phyloP scores from a whole-genome alignment of 2,329 filamentous ascomycete genomes.

The Sporothrix brunneoviolacea region DNA sequence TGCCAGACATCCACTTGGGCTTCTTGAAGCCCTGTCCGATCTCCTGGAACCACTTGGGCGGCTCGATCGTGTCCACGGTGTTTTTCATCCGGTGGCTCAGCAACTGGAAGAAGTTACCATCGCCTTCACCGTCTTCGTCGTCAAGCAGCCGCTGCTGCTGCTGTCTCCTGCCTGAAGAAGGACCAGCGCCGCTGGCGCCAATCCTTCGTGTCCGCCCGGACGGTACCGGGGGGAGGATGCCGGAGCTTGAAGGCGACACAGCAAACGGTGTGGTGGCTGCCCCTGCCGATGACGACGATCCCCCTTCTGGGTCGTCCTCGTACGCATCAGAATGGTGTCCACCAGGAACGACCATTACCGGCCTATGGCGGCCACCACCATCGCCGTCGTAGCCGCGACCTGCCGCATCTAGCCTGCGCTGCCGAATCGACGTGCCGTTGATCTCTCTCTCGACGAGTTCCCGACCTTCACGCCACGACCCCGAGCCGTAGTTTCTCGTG shows the following conservation, averaged over 20 bases:
- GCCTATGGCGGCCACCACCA: constrained; percentile 22
- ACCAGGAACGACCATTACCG: constrained; percentile 28
- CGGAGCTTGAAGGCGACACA: constrained; percentile 28
- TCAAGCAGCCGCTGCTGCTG: constrained; percentile 2
- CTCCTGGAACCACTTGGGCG: constrained; percentile 76
- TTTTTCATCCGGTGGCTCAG: constrained; percentile 84
- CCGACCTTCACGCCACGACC: constrained; percentile 85
- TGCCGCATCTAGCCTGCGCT: constrained; percentile 39
- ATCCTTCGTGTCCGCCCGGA: constrained; percentile 22
- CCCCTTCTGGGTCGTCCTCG: constrained; percentile 10
- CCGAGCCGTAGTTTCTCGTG: constrained; percentile 57
- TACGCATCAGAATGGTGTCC: constrained; percentile 32
- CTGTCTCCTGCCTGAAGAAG: constrained; percentile 1
- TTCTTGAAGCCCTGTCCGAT: constrained; percentile 63
- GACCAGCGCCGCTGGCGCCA: constrained; percentile 19
- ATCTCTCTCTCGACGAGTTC: constrained; percentile 85
- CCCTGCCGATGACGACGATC: constrained; percentile 13
- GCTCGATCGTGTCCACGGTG: constrained; percentile 76
- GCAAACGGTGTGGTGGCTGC: constrained; percentile 38
- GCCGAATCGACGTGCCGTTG: constrained; percentile 53
- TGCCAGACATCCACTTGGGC: constrained; percentile 73
- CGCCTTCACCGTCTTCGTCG: constrained; percentile 51
- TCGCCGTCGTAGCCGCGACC: constrained; percentile 16
- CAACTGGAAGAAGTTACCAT: constrained; percentile 77
- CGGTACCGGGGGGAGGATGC: constrained; percentile 13